Evolutionary conservation across 257 asterid genomes (phyloP), one percentile per base, ranked within the genome.

Genomic region (Nicotiana noctiflora): DNA sequence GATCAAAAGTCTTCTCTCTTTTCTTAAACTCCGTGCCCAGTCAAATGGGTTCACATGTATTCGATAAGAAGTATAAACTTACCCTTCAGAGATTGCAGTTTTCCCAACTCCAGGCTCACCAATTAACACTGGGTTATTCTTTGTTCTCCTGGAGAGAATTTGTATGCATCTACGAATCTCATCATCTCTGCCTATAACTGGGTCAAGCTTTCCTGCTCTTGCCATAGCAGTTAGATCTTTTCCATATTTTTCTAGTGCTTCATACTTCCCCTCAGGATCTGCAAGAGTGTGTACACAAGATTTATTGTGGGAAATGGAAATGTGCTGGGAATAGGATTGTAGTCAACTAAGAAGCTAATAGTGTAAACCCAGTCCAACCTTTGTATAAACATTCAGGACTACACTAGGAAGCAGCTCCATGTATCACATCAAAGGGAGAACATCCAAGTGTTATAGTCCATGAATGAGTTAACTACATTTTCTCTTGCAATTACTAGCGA

Each of bases 11-110:
- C n/a, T n/a, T n/a, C n/a, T n/a, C n/a, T n/a, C n/a, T n/a, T n/a
- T n/a, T n/a, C n/a, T n/a, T n/a, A n/a, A n/a, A n/a, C n/a, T n/a
- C n/a, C n/a, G n/a, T n/a, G n/a, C n/a, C n/a, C n/a, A n/a, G n/a
- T n/a, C n/a, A n/a, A n/a, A n/a, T n/a, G n/a, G n/a, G n/a, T n/a
- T n/a, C n/a, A n/a, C n/a, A 6, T n/a, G 5, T 44, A 18, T 52
- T 70, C 11, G 31, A 46, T 79, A 32, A 66, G 46, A 63, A 37
- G 13, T 9, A 34, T 10, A 79, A 59, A 19, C 92, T 85, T 86
- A 95, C 99, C 99, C 98, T 90, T 95, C 99, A 82, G 99, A 93
- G 72, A 95, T 92, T 44, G 99, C 99, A 79, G 99, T 95, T 86
- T 92, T 95, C 81, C 99, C 98, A 40, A 93, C 98, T 81, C 97